These are phyloP conservation scores for Erysimum cheiri DNA, from an alignment of 441 rosid genomes.

Conservation along the genomic window DNA sequence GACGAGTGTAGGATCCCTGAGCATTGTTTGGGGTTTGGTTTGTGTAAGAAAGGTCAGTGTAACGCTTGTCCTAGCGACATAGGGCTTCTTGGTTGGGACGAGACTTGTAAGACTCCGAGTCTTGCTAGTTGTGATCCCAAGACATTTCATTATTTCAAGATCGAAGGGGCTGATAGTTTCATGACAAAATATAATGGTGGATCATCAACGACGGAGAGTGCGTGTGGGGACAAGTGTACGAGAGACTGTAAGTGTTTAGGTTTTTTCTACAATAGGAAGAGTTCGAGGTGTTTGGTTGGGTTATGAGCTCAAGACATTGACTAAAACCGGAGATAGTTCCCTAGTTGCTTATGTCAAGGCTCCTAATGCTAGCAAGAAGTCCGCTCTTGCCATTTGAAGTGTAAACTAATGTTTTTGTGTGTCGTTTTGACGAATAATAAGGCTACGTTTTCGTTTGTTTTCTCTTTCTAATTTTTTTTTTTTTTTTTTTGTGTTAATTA, in stretches of 20 bases:
- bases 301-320: constrained; percentile 63
- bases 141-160: constrained; percentile 51
- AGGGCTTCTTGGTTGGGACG: constrained; percentile 61
- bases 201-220: constrained; percentile 45
- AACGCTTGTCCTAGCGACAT: constrained; percentile 57
- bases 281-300: constrained; percentile 64
- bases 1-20: constrained; percentile 62
- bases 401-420: too few relatives aligned
- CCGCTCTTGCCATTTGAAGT: neutral
- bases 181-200: constrained; percentile 57
- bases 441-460: too few relatives aligned
- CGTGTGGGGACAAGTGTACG: constrained; percentile 54
- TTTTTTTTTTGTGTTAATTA: too few relatives aligned
- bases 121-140: constrained; percentile 44
- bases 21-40: constrained; percentile 60
- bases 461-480: too few relatives aligned
- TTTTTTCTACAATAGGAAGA: constrained; percentile 58
- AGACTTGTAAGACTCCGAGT: constrained; percentile 46
- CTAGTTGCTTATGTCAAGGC: constrained; percentile 58
- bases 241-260: constrained; percentile 70
- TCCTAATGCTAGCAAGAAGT: constrained; percentile 39
- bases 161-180: constrained; percentile 68
- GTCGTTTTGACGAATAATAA: too few relatives aligned
- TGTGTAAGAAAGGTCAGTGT: constrained; percentile 64
- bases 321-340: constrained; percentile 53